Percentiles rank a stretch among this genome's conserved stretches.
phyloP scores from a whole-genome alignment of 2,329 filamentous ascomycete species.

The Curvularia sp. region DNA sequence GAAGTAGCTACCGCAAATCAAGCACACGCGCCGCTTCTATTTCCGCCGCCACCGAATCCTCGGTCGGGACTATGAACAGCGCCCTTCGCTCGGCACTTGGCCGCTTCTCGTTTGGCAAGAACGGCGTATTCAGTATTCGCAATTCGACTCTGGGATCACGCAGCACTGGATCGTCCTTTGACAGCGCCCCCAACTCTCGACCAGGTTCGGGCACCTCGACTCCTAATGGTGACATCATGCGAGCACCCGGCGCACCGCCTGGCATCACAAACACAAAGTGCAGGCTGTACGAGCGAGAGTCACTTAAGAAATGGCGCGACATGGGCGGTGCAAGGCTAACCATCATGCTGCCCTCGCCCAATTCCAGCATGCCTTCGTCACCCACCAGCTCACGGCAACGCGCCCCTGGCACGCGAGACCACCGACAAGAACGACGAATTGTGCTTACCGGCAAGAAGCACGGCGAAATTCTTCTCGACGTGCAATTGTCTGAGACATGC shows the following conservation, averaged over 20 bases:
- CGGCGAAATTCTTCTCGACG: constrained; percentile 76
- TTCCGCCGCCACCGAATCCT: constrained; percentile 74
- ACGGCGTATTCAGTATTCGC: constrained; percentile 81
- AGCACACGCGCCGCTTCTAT: constrained; percentile 63
- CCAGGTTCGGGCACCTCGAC: constrained; percentile 46
- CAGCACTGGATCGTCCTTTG: constrained; percentile 60
- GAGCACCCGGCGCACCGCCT: constrained; percentile 57
- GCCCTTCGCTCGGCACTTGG: constrained; percentile 77
- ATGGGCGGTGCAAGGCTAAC: constrained; percentile 84
- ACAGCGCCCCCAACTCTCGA: constrained; percentile 52
- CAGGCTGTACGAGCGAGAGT: constrained; percentile 80
- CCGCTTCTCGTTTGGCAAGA: constrained; percentile 71
- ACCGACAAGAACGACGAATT: constrained; percentile 79
- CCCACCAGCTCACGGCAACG: constrained; percentile 39
- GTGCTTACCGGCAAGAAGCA: constrained; percentile 76
- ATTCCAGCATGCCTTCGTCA: constrained; percentile 57
- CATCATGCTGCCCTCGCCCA: constrained; percentile 73
- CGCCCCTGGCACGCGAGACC: constrained; percentile 49
- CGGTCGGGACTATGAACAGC: constrained; percentile 76
- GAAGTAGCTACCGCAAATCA: constrained; percentile 63
- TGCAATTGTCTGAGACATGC: constrained; percentile 81
- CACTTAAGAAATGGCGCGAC: constrained; percentile 83
- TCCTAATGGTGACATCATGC: constrained; percentile 34
- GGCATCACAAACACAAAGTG: constrained; percentile 85
- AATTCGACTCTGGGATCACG: constrained; percentile 74